Base-by-base conservation (phyloP, 352 stramenopile genomes). In the Ophiocytium majus region DNA sequence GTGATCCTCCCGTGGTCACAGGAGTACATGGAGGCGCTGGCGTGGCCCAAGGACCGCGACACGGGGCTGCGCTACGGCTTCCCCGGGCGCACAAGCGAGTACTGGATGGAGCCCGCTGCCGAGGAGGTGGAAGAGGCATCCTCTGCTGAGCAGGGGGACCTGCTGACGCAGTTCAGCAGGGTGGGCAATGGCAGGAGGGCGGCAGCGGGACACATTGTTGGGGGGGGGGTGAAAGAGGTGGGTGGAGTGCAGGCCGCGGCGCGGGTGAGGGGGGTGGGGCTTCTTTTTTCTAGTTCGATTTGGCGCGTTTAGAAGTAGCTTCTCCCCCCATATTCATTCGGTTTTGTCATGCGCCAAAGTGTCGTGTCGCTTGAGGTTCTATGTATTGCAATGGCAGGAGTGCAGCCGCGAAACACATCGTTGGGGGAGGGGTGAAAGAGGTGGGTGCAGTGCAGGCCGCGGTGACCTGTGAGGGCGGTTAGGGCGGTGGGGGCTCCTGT, bases 1-100 rank as follows among this genome's bases (percentile, higher is more conserved):
- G n/a, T n/a, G n/a, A n/a, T n/a, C n/a, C n/a, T n/a, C n/a, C n/a
- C n/a, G n/a, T n/a, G n/a, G n/a, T 71, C 28, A 74, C 50, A 81
- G 43, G 84, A 88, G 43, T 88, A 88, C 50, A 28, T 88, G 50
- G 84, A 88, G 76, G 84, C 84, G 37, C 82, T 88, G 75, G 80
- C 84, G 5, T 88, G 84, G 84, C 84, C 84, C 10, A 88, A 85
- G 66, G 84, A 88, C 82, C 49, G 50, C 33, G 84, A 88, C 43
- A 88, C 84, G 23, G 84, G 84, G 10, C 82, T 85, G 32, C 66
- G 84, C 75, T 88, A 74, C 82, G 83, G 36, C 9, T 33, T 36
- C 28, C 75, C 33, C 19, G 0, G 37, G 0, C 36, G 10, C 5
- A 78, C 66, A 5, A 78, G 66, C 66, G 66, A 78, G 14, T 78